These are phyloP conservation scores for Penicillium parvum DNA, from an alignment of 495 filamentous ascomycete species.

Conservation along the genomic window DNA sequence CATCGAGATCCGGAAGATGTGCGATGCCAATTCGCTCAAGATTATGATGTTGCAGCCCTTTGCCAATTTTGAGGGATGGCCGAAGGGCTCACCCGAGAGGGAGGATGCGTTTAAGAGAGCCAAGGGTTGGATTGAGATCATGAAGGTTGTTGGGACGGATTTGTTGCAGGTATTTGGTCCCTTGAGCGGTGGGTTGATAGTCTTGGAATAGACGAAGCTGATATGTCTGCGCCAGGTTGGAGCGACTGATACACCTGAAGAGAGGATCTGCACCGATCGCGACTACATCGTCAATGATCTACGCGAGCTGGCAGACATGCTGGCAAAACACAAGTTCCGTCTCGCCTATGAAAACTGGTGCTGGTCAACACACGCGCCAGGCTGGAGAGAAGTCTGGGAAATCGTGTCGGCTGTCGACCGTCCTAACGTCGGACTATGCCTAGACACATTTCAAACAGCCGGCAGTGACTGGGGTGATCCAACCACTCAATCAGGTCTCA, in stretches of 20 bases:
- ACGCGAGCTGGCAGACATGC: constrained; percentile 57
- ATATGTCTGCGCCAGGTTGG: constrained; percentile 51
- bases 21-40: constrained; percentile 46
- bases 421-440: constrained; percentile 67
- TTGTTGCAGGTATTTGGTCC: constrained; percentile 58
- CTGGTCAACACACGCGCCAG: constrained; percentile 69
- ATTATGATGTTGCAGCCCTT: constrained; percentile 79
- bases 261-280: constrained; percentile 46
- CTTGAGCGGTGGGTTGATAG: not conserved
- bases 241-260: constrained; percentile 57
- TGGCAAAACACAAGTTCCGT: constrained; percentile 50
- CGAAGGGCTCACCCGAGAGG: constrained; percentile 49
- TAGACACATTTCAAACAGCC: constrained; percentile 78
- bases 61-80: constrained; percentile 77
- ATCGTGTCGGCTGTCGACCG: constrained; percentile 58
- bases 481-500: constrained; percentile 57
- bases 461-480: constrained; percentile 77
- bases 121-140: constrained; percentile 66
- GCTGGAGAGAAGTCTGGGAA: constrained; percentile 64
- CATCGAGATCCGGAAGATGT: constrained; percentile 48
- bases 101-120: constrained; percentile 64
- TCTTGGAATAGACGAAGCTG: not conserved
- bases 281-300: constrained; percentile 57
- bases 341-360: constrained; percentile 85
- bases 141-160: constrained; percentile 65